A percentile compares a stretch with the other conserved stretches of the same genome.
phyloP scores from a whole-genome alignment of 2,329 filamentous ascomycete species.

The Pyricularia grisea region DNA sequence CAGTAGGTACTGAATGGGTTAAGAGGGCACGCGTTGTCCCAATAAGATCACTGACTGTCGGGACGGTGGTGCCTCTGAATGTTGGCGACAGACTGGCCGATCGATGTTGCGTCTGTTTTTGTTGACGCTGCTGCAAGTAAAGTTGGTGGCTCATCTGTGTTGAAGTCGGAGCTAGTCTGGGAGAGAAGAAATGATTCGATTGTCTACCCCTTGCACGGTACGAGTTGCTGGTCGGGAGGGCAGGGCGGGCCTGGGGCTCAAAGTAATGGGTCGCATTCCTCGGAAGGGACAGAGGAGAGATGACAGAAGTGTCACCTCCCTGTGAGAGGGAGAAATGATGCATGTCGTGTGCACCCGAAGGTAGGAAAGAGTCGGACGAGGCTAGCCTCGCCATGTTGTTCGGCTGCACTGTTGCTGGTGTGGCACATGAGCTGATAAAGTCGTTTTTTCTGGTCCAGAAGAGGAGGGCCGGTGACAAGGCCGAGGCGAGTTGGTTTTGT shows the following conservation, averaged over 20 bases:
- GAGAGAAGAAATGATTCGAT: conserved; percentile 15
- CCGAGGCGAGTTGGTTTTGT: neutral
- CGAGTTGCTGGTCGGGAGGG: conserved; percentile 10
- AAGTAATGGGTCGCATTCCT: conserved; percentile 27
- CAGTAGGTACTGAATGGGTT: conserved; percentile 6
- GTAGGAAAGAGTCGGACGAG: conserved; percentile 32
- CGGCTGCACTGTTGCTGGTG: neutral
- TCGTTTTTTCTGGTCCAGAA: neutral
- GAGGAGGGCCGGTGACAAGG: neutral
- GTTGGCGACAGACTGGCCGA: conserved; percentile 23
- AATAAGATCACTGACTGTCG: neutral
- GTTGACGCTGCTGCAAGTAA: conserved; percentile 5
- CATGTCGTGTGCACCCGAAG: conserved; percentile 26
- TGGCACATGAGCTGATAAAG: neutral
- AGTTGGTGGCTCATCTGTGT: conserved; percentile 14
- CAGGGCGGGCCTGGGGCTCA: conserved; percentile 17
- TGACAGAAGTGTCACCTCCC: conserved; percentile 23
- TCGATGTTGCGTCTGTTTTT: conserved; percentile 13
- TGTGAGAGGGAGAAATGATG: conserved; percentile 16
- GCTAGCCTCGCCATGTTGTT: conserved; percentile 27
- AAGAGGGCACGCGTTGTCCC: neutral
- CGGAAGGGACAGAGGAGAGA: conserved; percentile 29
- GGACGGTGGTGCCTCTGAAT: neutral
- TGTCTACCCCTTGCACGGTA: conserved; percentile 6
- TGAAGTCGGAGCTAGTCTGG: conserved; percentile 14